phyloP scores from a whole-genome alignment of 345 rosid genomes.

The Citropsis articulata region DNA sequence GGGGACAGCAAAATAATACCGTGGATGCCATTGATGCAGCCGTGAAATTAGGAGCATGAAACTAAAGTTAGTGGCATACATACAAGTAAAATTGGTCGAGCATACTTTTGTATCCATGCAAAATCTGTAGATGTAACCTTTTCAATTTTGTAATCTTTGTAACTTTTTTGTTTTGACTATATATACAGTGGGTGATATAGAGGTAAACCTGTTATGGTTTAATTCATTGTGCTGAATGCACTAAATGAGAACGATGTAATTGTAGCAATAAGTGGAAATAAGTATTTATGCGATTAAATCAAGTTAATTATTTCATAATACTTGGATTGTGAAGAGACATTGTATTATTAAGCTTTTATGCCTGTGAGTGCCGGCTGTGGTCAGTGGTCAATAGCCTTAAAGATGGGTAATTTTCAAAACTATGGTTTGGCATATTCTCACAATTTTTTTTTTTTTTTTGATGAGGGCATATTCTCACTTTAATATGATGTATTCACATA shows the following conservation, averaged over 20 bases:
- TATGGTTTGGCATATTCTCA: too few species aligned
- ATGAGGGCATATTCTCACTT: too few species aligned
- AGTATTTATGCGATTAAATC: neutral
- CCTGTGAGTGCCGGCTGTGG: too few species aligned
- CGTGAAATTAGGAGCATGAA: conserved; percentile 38
- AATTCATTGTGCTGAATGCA: neutral
- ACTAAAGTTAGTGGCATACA: neutral
- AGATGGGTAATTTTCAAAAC: too few species aligned
- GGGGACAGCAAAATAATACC: conserved; percentile 85
- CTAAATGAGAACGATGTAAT: neutral
- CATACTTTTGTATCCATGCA: neutral
- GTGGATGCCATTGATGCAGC: conserved; percentile 60
- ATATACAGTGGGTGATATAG: neutral
- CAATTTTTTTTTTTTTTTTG: too few species aligned
- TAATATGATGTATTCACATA: too few species aligned
- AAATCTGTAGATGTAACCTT: neutral
- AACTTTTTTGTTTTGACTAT: neutral
- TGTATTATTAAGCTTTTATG: too few species aligned
- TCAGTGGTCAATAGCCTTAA: too few species aligned
- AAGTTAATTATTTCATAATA: neutral
- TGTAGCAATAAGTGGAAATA: neutral
- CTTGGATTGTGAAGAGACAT: too few species aligned
- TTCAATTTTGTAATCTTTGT: neutral
- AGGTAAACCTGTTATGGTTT: neutral
- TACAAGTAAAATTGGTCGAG: conserved; percentile 3